phyloP scores from a whole-genome alignment of 1,139 yeast species.

The Candida sp. region DNA sequence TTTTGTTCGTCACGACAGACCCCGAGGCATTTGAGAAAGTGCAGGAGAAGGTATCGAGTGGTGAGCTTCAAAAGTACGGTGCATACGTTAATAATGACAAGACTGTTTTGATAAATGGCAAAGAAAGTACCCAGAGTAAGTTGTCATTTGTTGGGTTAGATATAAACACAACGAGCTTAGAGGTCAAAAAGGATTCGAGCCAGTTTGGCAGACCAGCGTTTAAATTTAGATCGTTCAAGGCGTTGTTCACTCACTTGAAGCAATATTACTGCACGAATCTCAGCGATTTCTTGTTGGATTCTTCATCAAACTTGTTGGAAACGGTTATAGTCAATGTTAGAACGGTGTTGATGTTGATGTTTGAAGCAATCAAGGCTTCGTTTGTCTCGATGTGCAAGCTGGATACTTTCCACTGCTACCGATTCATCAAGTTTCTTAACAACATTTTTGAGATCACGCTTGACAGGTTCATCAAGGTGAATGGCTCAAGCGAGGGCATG shows the following conservation, averaged over 20 bases:
- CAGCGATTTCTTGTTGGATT: constrained; percentile 11
- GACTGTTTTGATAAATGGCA: constrained; percentile 31
- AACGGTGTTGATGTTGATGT: constrained; percentile 9
- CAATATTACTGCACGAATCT: constrained; percentile 17
- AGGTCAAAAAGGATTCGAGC: constrained; percentile 13
- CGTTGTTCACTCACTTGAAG: constrained; percentile 18
- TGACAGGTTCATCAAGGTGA: constrained; percentile 7
- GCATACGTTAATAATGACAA: constrained; percentile 63
- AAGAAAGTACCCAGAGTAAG: constrained; percentile 3
- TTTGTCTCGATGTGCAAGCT: constrained; percentile 6
- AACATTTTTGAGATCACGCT: constrained; percentile 8
- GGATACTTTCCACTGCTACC: constrained; percentile 10
- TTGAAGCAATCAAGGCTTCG: constrained; percentile 9
- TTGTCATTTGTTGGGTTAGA: constrained; percentile 38
- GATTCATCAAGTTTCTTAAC: constrained; percentile 11
- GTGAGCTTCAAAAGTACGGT: constrained; percentile 55
- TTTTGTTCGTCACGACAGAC: constrained; percentile 63
- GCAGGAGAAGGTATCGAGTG: constrained; percentile 21
- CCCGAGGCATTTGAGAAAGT: constrained; percentile 22
- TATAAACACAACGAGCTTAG: constrained; percentile 23
- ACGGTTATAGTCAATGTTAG: constrained; percentile 11
- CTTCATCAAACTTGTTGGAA: constrained; percentile 6
- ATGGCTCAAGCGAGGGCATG: constrained; percentile 3
- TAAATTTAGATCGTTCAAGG: constrained; percentile 13
- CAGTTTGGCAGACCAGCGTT: constrained; percentile 8